A percentile compares a stretch with the other conserved stretches of the same genome.
Conservation (phyloP, 257 asterid species). For the Solanum sitiens region DNA sequence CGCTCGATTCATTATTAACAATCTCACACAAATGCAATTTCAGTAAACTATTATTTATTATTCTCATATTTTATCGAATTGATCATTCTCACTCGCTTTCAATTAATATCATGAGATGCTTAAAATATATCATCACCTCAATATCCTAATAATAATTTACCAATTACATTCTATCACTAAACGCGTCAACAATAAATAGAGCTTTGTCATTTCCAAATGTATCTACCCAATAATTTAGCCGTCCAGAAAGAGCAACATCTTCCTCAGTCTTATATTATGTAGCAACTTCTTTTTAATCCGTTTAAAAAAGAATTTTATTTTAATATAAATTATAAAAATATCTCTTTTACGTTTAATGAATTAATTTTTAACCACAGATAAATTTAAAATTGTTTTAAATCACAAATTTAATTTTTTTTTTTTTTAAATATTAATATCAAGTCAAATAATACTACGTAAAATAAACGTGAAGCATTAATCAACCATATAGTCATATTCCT, state of each 20-base stretch:
- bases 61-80: too few relatives aligned
- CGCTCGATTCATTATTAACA: too few relatives aligned
- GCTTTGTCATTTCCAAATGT: background rate
- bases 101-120: background rate
- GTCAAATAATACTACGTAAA: fast-evolving
- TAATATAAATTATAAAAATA: too few relatives aligned
- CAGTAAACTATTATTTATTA: too few relatives aligned
- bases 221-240: background rate
- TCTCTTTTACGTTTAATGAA: fast-evolving
- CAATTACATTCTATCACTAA: background rate
- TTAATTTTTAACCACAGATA: background rate
- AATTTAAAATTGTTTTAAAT: fast-evolving
- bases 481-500: background rate
- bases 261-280: background rate
- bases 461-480: background rate
- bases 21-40: too few relatives aligned
- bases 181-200: background rate
- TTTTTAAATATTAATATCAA: too few relatives aligned
- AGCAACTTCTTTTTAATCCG: fast-evolving
- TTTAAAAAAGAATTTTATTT: too few relatives aligned
- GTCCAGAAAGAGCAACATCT: background rate
- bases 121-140: background rate
- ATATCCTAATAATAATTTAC: background rate
- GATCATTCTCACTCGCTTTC: background rate
- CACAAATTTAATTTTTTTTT: fast-evolving